These are phyloP conservation scores for Abelmoschus esculentus DNA, from an alignment of 345 rosid genomes.

Conservation along the genomic window DNA sequence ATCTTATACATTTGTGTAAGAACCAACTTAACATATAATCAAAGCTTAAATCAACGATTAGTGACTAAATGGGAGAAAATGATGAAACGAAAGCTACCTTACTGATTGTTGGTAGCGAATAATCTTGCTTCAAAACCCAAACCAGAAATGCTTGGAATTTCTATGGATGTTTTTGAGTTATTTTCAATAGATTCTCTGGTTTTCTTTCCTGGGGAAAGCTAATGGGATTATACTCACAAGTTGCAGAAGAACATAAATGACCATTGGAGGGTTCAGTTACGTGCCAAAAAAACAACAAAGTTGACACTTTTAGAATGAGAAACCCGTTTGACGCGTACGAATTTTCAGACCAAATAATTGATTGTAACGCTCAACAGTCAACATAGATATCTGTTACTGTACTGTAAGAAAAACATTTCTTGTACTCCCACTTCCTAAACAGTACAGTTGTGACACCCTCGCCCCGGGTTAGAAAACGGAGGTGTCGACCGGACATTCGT, in stretches of 20 bases:
- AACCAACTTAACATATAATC: too few species aligned
- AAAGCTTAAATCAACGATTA: too few species aligned
- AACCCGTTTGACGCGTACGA: too few species aligned
- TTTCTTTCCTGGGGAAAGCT: neutral
- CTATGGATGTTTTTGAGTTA: neutral
- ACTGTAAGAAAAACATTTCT: neutral
- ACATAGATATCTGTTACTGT: neutral
- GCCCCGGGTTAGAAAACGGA: too few species aligned
- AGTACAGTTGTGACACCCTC: too few species aligned
- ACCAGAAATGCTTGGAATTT: neutral
- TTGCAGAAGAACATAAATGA: conserved; percentile 15
- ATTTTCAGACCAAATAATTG: neutral
- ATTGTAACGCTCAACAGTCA: neutral
- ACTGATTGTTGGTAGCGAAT: too few species aligned
- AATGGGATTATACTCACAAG: conserved; percentile 12
- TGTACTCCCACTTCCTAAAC: neutral
- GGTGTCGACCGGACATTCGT: too few species aligned
- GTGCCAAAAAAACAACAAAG: neutral
- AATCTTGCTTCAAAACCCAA: neutral
- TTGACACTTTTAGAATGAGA: neutral
- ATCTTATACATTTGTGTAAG: too few species aligned
- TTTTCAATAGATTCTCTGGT: neutral
- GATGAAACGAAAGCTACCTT: too few species aligned
- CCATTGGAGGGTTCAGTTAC: neutral
- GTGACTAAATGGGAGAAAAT: too few species aligned